Evolutionary conservation across 352 stramenopile species (phyloP), one percentile per base, ranked within the genome.

Genomic region (Phytophthora litchii): DNA sequence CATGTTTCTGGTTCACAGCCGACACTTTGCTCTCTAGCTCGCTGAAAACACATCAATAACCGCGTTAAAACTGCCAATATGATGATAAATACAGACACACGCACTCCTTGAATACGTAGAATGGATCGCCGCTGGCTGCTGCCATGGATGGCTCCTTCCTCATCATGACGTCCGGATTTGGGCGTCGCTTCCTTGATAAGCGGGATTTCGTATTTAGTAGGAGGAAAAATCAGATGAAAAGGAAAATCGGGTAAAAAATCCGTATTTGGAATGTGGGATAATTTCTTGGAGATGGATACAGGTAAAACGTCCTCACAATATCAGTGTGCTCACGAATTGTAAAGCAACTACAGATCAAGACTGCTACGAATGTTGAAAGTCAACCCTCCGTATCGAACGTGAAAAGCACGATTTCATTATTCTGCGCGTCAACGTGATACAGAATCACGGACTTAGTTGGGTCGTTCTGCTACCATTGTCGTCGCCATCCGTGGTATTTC

Each of bases 81-180:
- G 23, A 27, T 11, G 7, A 34, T 9, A 34, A 12, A 13, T 47
- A 12, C 16, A 36, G 37, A 6, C 9, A n/a, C 21, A 63, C 59
- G 66, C 60, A 92, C 83, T 92, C 83, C 64, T 91, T 92, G 57
- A 91, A 92, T 9, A 92, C 83, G 64, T 92, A 92, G 67, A 89
- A 92, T 37, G 83, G 83, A 48, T 92, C 83, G 21, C 73, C 81
- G 56, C 77, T 87, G 21, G 83, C 80, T 14, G 54, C 58, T 41
- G 54, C 60, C 48, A 64, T 74, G 41, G 56, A 64, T 16, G 45
- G 43, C 36, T 67, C 54, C 31, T 70, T 71, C 53, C 55, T 57
- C 62, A 72, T 75, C 56, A 60, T 58, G 1, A 21, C 36, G 23
- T 5, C 23, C 34, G 17, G 37, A 70, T 65, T 43, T 64, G 54